Evolutionary conservation across 768 basidiomycete species (phyloP), one percentile per base, ranked within the genome.

Genomic region (Strobilomyces confusus): DNA sequence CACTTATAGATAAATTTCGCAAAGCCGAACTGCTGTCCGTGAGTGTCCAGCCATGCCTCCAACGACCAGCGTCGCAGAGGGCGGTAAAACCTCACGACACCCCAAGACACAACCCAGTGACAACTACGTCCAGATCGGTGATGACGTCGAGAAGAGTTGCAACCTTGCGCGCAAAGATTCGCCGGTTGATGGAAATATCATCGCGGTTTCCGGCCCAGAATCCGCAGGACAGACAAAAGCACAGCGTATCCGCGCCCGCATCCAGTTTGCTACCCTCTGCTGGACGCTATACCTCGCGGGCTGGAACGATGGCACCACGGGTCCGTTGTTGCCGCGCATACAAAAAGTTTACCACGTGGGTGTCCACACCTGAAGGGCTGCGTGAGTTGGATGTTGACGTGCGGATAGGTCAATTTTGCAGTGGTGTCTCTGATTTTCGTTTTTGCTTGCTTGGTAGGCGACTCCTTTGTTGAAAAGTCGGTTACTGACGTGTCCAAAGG

Each of bases 351-450:
- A 75, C 55, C 34, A 68, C 36, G 74, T 74, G 42, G 7, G 66
- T 63, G 8, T 43, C 32, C 5, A 34, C 30, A 19, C 15, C n/a
- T 40, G n/a, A 15, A 14, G 9, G 5, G 6, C 23, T 46, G 9
- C n/a, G 14, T 5, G 22, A 8, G 34, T 9, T 32, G 14, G 19
- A 17, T 13, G 3, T 41, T 19, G 36, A 14, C 13, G 3, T 25
- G 15, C 32, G 12, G 17, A 52, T 44, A 75, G 76, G 59, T 77
- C 40, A 68, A 70, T 20, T 77, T 71, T 55, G 60, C 67, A 1
- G 57, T 69, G 26, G 76, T 78, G 4, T 77, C 77, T 23, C 51
- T 77, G 14, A 63, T 77, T 8, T 78, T 75, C 54, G 73, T 77
- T 9, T 68, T 71, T 51, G 68, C 72, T 23, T 75, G 72, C 49